Percentiles rank a stretch among this genome's conserved stretches.
phyloP scores from a whole-genome alignment of 768 basidiomycete genomes.

The Tulasnella sp. region DNA sequence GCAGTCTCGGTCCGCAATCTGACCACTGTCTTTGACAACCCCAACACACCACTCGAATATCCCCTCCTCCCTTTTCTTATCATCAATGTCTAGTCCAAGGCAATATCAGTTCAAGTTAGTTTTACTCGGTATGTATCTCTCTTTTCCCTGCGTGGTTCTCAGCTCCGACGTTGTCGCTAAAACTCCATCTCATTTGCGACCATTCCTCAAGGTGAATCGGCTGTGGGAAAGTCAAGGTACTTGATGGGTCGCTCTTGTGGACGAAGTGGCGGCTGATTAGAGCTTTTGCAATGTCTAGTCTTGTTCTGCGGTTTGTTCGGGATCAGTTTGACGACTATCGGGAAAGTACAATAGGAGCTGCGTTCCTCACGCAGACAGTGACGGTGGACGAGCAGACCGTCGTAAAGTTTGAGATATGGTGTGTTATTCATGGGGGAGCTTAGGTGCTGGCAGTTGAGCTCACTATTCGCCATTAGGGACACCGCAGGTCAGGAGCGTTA shows the following conservation, averaged over 20 bases:
- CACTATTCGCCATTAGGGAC: conserved; percentile 45
- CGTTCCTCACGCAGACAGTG: conserved; percentile 97
- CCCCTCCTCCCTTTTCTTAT: neutral
- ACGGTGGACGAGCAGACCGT: conserved; percentile 75
- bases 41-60: conserved; percentile 1
- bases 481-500: conserved; percentile 94
- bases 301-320: conserved; percentile 93
- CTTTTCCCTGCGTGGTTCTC: neutral
- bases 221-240: conserved; percentile 93
- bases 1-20: neutral
- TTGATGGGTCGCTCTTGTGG: conserved; percentile 7
- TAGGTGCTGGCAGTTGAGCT: neutral
- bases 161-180: neutral
- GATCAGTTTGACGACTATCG: conserved; percentile 93
- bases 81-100: conserved; percentile 57
- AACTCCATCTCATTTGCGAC: neutral
- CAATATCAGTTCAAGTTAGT: conserved; percentile 95
- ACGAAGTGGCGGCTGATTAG: neutral
- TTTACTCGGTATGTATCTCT: conserved; percentile 55
- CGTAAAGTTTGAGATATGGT: conserved; percentile 99
- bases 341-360: conserved; percentile 92
- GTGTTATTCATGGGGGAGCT: conserved; percentile 20
- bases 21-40: neutral
- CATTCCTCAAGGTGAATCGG: conserved; percentile 74
- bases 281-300: conserved; percentile 31